These are phyloP conservation scores for Pseudotsuga menziesii DNA, from an alignment of 75 land plant species.

Conservation along the genomic window DNA sequence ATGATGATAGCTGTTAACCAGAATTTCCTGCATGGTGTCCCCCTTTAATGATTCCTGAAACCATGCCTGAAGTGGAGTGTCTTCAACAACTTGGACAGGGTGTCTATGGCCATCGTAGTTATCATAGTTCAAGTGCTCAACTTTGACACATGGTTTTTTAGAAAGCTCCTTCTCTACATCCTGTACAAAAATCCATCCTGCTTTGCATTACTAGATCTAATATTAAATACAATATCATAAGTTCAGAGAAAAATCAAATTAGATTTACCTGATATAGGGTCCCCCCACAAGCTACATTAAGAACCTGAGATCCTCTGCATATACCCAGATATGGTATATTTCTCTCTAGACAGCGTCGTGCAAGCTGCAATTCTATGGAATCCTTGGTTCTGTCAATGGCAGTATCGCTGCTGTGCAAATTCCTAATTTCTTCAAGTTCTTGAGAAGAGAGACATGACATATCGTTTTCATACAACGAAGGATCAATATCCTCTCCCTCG, in stretches of 20 bases:
- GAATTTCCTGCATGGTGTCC: conserved; percentile 36
- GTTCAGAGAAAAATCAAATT: no score
- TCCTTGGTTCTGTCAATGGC: conserved; percentile 81
- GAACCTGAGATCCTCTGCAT: conserved; percentile 90
- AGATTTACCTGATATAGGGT: conserved; percentile 61
- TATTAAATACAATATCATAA: no score
- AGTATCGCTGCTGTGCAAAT: conserved; percentile 74
- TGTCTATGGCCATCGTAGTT: conserved; percentile 94
- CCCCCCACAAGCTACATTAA: conserved; percentile 93
- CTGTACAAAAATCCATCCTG: conserved; percentile 4
- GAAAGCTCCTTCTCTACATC: conserved; percentile 80
- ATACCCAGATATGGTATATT: conserved; percentile 91
- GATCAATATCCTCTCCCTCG: conserved; percentile 95
- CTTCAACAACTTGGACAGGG: conserved; percentile 52
- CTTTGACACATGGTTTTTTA: conserved; percentile 18
- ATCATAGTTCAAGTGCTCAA: conserved; percentile 73
- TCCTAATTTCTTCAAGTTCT: conserved; percentile 49
- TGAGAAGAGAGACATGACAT: conserved; percentile 23
- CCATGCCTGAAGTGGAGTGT: conserved; percentile 80
- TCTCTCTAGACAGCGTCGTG: conserved; percentile 74
- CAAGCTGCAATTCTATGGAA: conserved; percentile 74
- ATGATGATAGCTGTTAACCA: conserved; percentile 95
- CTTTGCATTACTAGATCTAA: no score
- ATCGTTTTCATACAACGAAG: conserved; percentile 53
- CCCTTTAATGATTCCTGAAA: conserved; percentile 56